phyloP scores from a whole-genome alignment of 768 basidiomycete genomes.

The Russula brevipes region DNA sequence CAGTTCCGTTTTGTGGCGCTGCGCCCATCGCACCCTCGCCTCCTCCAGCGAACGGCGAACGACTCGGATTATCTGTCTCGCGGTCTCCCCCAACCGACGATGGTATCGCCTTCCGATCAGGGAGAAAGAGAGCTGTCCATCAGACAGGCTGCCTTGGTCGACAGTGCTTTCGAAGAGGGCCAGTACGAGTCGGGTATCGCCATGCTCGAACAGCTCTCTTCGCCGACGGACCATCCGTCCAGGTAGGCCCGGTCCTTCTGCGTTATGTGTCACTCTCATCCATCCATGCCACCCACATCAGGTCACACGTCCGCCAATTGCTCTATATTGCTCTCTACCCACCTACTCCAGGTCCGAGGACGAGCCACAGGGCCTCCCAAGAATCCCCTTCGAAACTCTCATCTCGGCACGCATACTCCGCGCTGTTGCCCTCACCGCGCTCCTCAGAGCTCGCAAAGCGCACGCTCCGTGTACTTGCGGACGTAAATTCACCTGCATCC shows the following conservation, averaged over 20 bases:
- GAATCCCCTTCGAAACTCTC: conserved; percentile 22
- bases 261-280: background rate
- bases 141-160: conserved; percentile 44
- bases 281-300: background rate
- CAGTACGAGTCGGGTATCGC: conserved; percentile 67
- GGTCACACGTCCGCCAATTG: conserved; percentile 25
- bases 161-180: conserved; percentile 71
- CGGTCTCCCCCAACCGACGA: no score
- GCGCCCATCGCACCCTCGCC: no score
- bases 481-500: conserved; percentile 20
- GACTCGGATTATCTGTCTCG: no score
- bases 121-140: conserved; percentile 15
- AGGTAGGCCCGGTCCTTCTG: conserved; percentile 39
- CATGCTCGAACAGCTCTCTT: conserved; percentile 57
- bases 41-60: no score
- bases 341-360: conserved; percentile 4
- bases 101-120: background rate
- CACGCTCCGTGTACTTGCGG: conserved; percentile 21
- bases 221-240: conserved; percentile 51
- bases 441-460: conserved; percentile 20
- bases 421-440: conserved; percentile 15
- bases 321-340: conserved; percentile 27
- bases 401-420: conserved; percentile 21
- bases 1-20: background rate
- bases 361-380: conserved; percentile 10